A percentile compares a stretch with the other conserved stretches of the same genome.
Conservation (phyloP, 805 yeast species). For the Wickerhamiella lipophila region DNA sequence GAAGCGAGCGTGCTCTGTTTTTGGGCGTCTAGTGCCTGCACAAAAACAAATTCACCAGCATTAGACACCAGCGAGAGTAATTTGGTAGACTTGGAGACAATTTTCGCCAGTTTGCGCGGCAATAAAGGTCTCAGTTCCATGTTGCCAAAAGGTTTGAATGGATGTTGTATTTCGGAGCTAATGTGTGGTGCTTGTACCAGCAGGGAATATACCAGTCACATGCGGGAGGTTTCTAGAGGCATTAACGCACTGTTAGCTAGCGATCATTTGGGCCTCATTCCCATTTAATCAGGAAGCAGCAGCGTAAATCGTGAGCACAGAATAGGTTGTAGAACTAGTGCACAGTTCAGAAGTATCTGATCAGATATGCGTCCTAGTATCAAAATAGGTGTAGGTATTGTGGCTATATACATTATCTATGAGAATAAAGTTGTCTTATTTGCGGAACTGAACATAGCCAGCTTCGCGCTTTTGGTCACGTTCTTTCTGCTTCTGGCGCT, state of each 20-base stretch:
- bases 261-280: too few species aligned
- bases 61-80: neutral
- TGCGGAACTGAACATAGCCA: conserved; percentile 19
- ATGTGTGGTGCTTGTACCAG: neutral
- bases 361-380: too few species aligned
- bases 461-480: conserved; percentile 16
- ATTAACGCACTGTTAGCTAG: too few species aligned
- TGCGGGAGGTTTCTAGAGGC: too few species aligned
- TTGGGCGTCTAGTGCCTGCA: neutral
- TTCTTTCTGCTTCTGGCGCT: conserved; percentile 19
- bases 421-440: too few species aligned
- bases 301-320: too few species aligned
- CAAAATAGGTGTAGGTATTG: too few species aligned
- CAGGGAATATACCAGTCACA: too few species aligned
- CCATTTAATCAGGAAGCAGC: too few species aligned
- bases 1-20: conserved; percentile 3
- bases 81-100: neutral
- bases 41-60: neutral
- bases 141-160: neutral
- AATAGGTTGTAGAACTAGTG: too few species aligned
- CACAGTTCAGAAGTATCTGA: too few species aligned
- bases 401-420: neutral
- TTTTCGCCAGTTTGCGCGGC: conserved; percentile 6
- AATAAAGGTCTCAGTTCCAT: conserved; percentile 5
- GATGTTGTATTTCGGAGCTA: neutral